A percentile compares a stretch with the other conserved stretches of the same genome.
Conservation (phyloP, 2,329 filamentous ascomycete genomes). For the Fusarium coicis region DNA sequence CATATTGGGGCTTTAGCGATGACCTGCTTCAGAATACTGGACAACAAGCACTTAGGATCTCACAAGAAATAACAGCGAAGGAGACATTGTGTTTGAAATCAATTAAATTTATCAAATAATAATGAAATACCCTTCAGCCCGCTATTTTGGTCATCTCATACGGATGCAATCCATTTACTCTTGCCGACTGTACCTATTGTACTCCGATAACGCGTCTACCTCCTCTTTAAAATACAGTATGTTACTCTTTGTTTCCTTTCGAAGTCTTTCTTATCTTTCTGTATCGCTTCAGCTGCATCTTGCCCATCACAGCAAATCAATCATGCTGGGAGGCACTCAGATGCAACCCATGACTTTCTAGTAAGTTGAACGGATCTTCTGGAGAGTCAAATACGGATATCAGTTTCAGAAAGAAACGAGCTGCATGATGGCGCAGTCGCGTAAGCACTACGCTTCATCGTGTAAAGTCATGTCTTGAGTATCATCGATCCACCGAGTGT, state of each 20-base stretch:
- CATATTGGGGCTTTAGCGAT: background rate
- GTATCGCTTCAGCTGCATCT: background rate
- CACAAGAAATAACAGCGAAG: too few relatives aligned
- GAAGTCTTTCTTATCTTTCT: background rate
- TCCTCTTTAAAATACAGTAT: slow-evolving; percentile 15
- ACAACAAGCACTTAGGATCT: background rate
- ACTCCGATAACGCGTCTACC: slow-evolving; percentile 4
- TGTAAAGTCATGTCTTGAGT: background rate
- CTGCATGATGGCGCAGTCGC: background rate
- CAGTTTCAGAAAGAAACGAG: background rate
- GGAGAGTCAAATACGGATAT: slow-evolving; percentile 15
- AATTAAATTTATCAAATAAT: background rate
- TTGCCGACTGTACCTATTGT: background rate
- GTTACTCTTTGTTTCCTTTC: slow-evolving; percentile 5
- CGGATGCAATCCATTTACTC: slow-evolving; percentile 8
- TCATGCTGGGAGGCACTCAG: slow-evolving; percentile 7
- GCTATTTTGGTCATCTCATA: background rate
- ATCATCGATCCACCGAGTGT: slow-evolving; percentile 17
- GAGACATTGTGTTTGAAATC: background rate
- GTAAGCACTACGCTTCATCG: background rate
- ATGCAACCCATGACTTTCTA: slow-evolving; percentile 1
- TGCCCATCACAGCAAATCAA: background rate
- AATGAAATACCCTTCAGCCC: background rate
- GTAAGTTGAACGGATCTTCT: slow-evolving; percentile 24
- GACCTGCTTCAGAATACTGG: background rate